Evolutionary conservation across 1,284 basidiomycete genomes (phyloP).

Genomic region (Leccinum insigne): DNA sequence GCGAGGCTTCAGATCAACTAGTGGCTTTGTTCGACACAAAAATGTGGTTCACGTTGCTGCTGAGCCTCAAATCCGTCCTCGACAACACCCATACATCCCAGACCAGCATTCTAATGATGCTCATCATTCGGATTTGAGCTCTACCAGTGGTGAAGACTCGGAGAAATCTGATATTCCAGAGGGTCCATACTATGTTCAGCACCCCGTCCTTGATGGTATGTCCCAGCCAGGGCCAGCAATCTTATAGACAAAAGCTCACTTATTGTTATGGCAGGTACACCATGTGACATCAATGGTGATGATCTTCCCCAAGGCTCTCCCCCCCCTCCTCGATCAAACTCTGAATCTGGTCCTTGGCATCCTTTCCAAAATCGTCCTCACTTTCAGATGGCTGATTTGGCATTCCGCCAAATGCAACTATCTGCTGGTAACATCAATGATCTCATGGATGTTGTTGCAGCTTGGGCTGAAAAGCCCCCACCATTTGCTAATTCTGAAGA

Average conservation of each 20-base stretch:
- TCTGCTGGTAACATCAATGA: background rate
- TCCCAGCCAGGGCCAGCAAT: background rate
- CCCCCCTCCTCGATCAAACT: background rate
- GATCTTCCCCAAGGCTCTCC: background rate
- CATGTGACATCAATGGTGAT: background rate
- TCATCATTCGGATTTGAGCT: background rate
- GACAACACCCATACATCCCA: background rate
- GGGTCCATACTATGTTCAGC: background rate
- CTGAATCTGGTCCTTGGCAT: background rate
- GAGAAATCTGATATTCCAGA: background rate
- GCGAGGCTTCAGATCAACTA: background rate
- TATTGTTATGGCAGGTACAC: background rate
- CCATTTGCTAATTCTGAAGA: background rate
- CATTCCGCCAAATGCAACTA: background rate
- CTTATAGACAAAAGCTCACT: background rate
- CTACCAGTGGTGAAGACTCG: background rate
- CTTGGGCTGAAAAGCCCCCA: background rate
- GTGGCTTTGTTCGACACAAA: background rate
- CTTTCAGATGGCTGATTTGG: background rate
- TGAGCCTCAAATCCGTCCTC: background rate
- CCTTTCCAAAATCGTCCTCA: background rate
- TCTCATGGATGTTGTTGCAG: background rate
- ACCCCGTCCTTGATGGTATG: background rate
- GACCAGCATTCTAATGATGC: background rate
- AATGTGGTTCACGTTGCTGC: background rate